phyloP scores from a whole-genome alignment of 345 rosid species.

The Moricandia moricandioides region DNA sequence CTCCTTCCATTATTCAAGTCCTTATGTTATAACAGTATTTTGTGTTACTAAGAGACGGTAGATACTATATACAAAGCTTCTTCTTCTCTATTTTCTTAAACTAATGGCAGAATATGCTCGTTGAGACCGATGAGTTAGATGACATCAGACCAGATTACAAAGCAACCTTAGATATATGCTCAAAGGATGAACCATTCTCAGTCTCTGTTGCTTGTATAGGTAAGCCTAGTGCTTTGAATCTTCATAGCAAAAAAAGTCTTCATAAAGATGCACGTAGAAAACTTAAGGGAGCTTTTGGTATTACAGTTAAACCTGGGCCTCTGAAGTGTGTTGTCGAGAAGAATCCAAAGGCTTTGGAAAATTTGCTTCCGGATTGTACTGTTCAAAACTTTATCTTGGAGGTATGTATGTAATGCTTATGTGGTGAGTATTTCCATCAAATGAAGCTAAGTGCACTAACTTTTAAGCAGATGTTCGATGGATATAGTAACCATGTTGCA shows the following conservation, averaged over 20 bases:
- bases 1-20: neutral
- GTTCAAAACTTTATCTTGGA: constrained; percentile 45
- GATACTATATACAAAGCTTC: neutral
- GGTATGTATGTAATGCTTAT: constrained; percentile 33
- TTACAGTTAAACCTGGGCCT: constrained; percentile 56
- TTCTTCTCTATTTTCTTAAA: neutral
- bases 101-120: constrained; percentile 40
- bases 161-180: constrained; percentile 43
- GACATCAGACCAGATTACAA: constrained; percentile 44
- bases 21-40: neutral
- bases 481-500: constrained; percentile 49
- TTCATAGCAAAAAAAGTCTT: neutral
- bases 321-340: constrained; percentile 27
- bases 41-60: neutral
- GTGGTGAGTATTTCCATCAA: neutral
- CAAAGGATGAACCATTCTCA: constrained; percentile 31
- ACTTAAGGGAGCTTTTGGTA: neutral
- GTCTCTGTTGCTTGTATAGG: constrained; percentile 52
- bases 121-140: constrained; percentile 44
- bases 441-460: neutral
- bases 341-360: constrained; percentile 23
- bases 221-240: constrained; percentile 13
- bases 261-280: neutral
- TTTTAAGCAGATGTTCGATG: constrained; percentile 52
- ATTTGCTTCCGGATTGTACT: constrained; percentile 44